A percentile compares a stretch with the other conserved stretches of the same genome.
Evolutionary conservation across 2,329 filamentous ascomycete species (phyloP).

Genomic region (Xylaria sp.): DNA sequence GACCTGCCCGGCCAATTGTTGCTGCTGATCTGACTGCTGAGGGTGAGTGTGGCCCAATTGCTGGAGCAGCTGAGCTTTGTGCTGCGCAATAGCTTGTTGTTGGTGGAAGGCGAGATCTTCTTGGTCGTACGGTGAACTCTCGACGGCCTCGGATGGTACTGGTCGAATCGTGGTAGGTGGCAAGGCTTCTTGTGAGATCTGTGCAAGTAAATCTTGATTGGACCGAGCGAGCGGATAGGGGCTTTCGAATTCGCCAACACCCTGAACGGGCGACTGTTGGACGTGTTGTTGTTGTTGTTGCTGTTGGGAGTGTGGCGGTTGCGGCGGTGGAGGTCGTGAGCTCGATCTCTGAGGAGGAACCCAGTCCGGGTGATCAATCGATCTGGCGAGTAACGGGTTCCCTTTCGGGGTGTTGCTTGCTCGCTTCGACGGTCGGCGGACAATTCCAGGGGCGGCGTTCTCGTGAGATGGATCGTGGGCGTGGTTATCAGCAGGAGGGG

Average conservation of each 20-base stretch:
- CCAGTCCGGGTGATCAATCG: conserved; percentile 49
- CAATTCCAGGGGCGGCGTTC: conserved; percentile 58
- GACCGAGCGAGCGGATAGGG: conserved; percentile 52
- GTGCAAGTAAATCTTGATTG: conserved; percentile 55
- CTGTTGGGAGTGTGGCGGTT: conserved; percentile 35
- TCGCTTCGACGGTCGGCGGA: conserved; percentile 68
- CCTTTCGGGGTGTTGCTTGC: conserved; percentile 62
- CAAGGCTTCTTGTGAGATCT: conserved; percentile 55
- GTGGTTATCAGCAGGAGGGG: conserved; percentile 47
- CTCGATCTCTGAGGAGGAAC: conserved; percentile 41
- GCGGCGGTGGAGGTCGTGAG: conserved; percentile 36
- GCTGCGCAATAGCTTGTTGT: conserved; percentile 49
- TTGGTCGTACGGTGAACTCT: conserved; percentile 57
- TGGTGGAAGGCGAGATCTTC: conserved; percentile 59
- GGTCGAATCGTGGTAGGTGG: conserved; percentile 61
- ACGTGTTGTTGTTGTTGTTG: conserved; percentile 41
- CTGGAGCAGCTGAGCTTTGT: conserved; percentile 41
- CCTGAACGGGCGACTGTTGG: conserved; percentile 60
- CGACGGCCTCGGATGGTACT: conserved; percentile 59
- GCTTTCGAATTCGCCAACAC: conserved; percentile 56
- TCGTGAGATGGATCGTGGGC: conserved; percentile 57
- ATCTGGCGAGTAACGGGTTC: conserved; percentile 49
- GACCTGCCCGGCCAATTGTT: conserved; percentile 52
- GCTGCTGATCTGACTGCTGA: conserved; percentile 51
- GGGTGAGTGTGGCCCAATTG: conserved; percentile 32